Percentiles rank a stretch among this genome's conserved stretches.
These are phyloP conservation scores for Cajanus cajan DNA, from an alignment of 306 rosid species.

Conservation along the genomic window DNA sequence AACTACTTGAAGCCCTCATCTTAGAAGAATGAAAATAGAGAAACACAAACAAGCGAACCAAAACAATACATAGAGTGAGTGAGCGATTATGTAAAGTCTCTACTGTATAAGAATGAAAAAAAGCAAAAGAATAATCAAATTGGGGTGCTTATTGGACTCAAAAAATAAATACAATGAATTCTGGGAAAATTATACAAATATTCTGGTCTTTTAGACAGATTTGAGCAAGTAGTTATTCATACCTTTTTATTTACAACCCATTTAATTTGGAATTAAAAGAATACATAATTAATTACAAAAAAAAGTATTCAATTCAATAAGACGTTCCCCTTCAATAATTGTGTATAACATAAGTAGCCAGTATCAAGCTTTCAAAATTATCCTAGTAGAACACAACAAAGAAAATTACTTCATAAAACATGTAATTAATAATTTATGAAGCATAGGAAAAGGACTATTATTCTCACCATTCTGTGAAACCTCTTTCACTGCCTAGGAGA, in stretches of 20 bases:
- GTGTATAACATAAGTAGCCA: neutral
- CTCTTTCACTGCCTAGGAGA: slow-evolving; percentile 79
- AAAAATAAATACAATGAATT: too few species aligned
- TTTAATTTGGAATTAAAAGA: neutral
- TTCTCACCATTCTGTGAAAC: slow-evolving; percentile 86
- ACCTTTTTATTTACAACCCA: neutral
- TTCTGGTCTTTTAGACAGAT: too few species aligned
- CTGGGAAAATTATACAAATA: too few species aligned
- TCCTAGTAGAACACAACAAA: neutral
- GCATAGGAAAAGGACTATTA: neutral
- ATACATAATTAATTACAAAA: neutral
- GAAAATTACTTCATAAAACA: neutral
- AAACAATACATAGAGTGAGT: neutral
- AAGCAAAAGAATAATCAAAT: neutral
- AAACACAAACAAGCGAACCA: neutral
- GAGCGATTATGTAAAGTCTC: neutral
- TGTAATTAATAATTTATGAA: neutral
- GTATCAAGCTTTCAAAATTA: neutral
- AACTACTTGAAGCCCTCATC: neutral
- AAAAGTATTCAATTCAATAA: neutral
- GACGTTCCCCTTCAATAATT: slow-evolving; percentile 1
- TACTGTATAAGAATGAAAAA: neutral
- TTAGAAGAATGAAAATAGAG: neutral
- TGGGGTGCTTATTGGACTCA: too few species aligned
- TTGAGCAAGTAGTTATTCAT: neutral